Conservation (phyloP, 768 basidiomycete species). For the Lactarius sp. region DNA sequence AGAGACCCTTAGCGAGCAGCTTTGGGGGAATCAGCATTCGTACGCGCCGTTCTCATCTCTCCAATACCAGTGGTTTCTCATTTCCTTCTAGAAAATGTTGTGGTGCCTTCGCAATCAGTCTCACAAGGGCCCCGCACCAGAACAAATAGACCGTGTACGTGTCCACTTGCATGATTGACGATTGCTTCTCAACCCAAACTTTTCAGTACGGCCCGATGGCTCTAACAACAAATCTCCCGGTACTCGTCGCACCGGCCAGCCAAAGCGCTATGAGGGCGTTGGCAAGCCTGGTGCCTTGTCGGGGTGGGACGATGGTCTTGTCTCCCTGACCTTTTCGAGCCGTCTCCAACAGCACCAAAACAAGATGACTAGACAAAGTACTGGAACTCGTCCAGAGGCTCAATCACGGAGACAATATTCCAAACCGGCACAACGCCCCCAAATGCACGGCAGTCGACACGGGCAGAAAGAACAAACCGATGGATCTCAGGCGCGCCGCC, state of each 20-base stretch:
- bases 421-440: not conserved
- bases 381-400: not conserved
- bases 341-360: conserved; percentile 6
- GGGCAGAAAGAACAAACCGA: not conserved
- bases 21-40: conserved; percentile 22
- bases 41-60: not conserved
- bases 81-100: conserved; percentile 15
- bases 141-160: not conserved
- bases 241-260: not conserved
- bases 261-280: not conserved
- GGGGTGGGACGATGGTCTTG: conserved; percentile 11
- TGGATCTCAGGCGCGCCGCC: not conserved
- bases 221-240: not conserved
- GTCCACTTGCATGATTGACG: not conserved
- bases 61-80: not conserved
- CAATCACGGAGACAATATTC: not conserved
- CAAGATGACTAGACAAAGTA: not conserved
- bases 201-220: not conserved
- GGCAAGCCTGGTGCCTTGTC: not conserved
- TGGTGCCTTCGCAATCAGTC: not conserved
- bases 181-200: not conserved
- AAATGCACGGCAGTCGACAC: not conserved
- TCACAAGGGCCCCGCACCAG: not conserved
- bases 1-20: conserved; percentile 15
- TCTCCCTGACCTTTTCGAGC: conserved; percentile 9